Evolutionary conservation across 208 protist genomes (phyloP).

Genomic region (Leishmania tarentolae): DNA sequence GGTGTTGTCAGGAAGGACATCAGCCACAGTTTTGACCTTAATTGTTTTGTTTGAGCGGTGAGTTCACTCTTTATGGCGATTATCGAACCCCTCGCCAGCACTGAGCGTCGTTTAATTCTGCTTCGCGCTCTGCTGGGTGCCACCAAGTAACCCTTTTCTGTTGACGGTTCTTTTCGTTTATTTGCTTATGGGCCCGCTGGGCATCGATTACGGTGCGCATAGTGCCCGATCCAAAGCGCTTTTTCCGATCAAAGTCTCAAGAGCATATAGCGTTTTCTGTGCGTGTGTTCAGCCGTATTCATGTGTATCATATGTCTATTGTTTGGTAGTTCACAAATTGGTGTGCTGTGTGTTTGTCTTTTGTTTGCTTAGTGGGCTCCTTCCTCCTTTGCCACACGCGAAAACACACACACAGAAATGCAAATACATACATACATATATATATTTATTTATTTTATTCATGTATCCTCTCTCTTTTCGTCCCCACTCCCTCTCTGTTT

Average conservation of each 20-base stretch:
- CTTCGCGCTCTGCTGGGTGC: background rate
- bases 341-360: background rate
- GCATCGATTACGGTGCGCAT: background rate
- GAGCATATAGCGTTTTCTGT: background rate
- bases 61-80: background rate
- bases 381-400: background rate
- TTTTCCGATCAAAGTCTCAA: background rate
- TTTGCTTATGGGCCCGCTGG: background rate
- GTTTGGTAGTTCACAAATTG: background rate
- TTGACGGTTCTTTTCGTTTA: background rate
- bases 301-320: background rate
- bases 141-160: background rate
- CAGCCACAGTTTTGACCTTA: background rate
- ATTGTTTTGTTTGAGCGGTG: background rate
- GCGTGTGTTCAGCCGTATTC: background rate
- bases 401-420: background rate
- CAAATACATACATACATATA: background rate
- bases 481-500: background rate
- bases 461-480: background rate
- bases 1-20: background rate
- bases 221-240: background rate
- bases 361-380: background rate
- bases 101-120: background rate
- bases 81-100: background rate
- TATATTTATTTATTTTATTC: no score